These are phyloP conservation scores for Euphorbia schlechtendalii DNA, from an alignment of 441 rosid species.

Conservation along the genomic window DNA sequence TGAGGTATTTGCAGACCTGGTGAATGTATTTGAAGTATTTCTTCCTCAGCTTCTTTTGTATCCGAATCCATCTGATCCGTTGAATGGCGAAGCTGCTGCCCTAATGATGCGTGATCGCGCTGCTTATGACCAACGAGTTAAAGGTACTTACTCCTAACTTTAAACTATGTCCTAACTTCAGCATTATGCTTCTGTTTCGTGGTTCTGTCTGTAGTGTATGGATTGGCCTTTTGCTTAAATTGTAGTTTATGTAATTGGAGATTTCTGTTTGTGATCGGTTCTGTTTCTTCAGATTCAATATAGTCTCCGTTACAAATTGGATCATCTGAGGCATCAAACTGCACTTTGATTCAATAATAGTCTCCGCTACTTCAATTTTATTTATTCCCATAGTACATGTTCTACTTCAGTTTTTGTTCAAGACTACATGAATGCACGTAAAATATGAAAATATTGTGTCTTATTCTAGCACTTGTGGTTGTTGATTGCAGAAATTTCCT, in stretches of 20 bases:
- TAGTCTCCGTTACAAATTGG: not conserved
- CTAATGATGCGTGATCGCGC: constrained; percentile 81
- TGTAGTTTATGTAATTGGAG: not conserved
- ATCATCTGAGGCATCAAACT: not conserved
- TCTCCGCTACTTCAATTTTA: too few species aligned
- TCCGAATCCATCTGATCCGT: constrained; percentile 90
- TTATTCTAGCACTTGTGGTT: not conserved
- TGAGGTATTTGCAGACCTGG: constrained; percentile 50
- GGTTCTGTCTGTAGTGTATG: not conserved
- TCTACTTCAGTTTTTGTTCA: not conserved
- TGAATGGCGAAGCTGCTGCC: constrained; percentile 95
- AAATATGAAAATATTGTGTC: not conserved
- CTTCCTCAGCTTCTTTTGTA: constrained; percentile 95
- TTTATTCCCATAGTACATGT: too few species aligned
- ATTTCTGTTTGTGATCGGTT: not conserved
- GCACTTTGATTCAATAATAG: not conserved
- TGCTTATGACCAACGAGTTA: constrained; percentile 73
- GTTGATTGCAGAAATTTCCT: not conserved
- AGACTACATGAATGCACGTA: constrained; percentile 1
- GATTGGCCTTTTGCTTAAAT: not conserved
- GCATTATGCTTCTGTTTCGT: not conserved
- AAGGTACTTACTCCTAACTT: constrained; percentile 40
- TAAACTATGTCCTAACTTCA: constrained; percentile 3
- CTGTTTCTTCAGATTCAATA: not conserved
- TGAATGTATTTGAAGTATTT: constrained; percentile 89